Conservation (phyloP, 179 eudicot genomes). For the Beta macrorhiza region DNA sequence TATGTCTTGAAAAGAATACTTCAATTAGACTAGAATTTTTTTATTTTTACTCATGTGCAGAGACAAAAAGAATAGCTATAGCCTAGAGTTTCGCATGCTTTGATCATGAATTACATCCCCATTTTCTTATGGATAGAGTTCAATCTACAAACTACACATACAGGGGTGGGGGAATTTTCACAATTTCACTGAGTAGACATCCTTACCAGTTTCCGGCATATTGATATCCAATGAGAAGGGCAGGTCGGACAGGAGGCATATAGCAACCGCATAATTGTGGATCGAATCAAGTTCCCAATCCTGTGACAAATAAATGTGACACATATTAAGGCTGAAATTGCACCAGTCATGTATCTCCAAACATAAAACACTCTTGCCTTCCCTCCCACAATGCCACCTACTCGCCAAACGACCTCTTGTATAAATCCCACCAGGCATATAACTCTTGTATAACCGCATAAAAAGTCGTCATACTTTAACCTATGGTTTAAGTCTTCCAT, state of each 20-base stretch:
- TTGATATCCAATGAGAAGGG: constrained; percentile 87
- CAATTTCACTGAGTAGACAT: not conserved
- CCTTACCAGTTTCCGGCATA: constrained; percentile 77
- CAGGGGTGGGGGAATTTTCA: not conserved
- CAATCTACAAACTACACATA: not conserved
- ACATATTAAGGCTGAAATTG: not conserved
- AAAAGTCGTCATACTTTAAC: no score
- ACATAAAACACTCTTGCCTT: not conserved
- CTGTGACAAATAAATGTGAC: constrained; percentile 36
- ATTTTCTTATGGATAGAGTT: not conserved
- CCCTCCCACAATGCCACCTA: not conserved
- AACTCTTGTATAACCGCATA: no score
- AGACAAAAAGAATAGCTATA: not conserved
- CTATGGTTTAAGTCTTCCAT: no score
- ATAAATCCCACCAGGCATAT: no score
- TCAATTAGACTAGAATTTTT: not conserved
- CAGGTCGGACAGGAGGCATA: constrained; percentile 85
- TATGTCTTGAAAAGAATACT: no score
- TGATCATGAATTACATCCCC: not conserved
- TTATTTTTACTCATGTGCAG: not conserved
- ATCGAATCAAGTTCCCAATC: constrained; percentile 82
- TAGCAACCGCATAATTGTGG: constrained; percentile 82
- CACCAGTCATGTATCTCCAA: not conserved
- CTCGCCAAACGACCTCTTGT: not conserved
- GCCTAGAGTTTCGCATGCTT: not conserved